Evolutionary conservation across 306 rosid species (phyloP), one percentile per base, ranked within the genome.

Genomic region (Begonia peltatifolia): DNA sequence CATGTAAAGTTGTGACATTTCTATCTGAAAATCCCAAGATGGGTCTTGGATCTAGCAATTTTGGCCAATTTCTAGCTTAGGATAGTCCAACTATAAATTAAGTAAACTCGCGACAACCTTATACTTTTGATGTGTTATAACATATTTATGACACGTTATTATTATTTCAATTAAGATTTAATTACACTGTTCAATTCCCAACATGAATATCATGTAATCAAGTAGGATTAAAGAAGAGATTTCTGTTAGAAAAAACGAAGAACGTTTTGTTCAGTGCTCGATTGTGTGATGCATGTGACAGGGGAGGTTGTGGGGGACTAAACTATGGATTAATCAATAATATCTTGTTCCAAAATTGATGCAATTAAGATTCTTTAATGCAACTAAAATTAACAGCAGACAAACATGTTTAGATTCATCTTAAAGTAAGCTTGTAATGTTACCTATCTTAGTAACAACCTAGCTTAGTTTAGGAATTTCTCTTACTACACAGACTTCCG

Each of bases 31-130:
- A 30, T 30, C 38, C 47, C 42, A 8, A 41, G 42, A n/a, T 17
- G 41, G 59, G 49, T 44, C 52, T 56, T 56, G 52, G 52, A 56
- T 56, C 61, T 56, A 50, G 52, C 46, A 48, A 56, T 43, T 44
- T 56, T 42, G 1, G 41, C 12, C 42, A 54, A 38, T 38, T 12
- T 54, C 58, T 52, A 6, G 9, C 55, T 23, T 52, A 51, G 8
- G 6, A 36, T 54, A 14, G 14, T 54, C 46, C 42, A 44, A 12
- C 36, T 42, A 56, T 10, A 17, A 13, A 10, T 4, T 44, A 43
- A 41, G 50, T 56, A 18, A 44, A 30, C 0, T 3, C 6, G 38
- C 9, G 2, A 30, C 3, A 9, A 16, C 7, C 11, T 18, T 4
- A 9, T 44, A 36, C 44, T 44, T 43, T n/a, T 44, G n/a, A 17